These are phyloP conservation scores for Coccomyxa sp. DNA, from an alignment of 139 green algal species.

Conservation along the genomic window DNA sequence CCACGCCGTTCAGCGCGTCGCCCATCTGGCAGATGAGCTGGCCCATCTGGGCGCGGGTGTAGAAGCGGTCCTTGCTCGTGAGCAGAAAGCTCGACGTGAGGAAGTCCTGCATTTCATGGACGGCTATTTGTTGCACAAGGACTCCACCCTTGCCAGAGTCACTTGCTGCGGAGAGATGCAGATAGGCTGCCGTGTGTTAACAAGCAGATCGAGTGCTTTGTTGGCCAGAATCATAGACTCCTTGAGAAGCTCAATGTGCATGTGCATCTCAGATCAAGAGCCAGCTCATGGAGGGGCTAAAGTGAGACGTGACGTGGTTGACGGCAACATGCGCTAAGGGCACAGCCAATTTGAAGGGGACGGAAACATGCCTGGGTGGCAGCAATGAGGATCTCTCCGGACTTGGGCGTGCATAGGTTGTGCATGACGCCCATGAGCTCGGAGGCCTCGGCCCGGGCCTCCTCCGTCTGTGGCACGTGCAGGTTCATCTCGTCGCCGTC, in stretches of 20 bases:
- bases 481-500: conserved; percentile 99
- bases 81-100: conserved; percentile 92
- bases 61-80: conserved; percentile 78
- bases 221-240: too few relatives aligned
- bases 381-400: conserved; percentile 91
- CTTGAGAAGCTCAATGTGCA: too few relatives aligned
- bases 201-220: too few relatives aligned
- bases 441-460: conserved; percentile 88
- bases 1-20: conserved; percentile 57
- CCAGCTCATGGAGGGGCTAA: too few relatives aligned
- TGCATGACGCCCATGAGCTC: conserved; percentile 86
- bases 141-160: too few relatives aligned
- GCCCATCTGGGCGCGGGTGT: conserved; percentile 65
- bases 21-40: conserved; percentile 70
- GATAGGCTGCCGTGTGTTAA: too few relatives aligned
- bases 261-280: too few relatives aligned
- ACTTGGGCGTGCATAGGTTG: conserved; percentile 98
- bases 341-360: too few relatives aligned
- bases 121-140: too few relatives aligned
- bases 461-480: conserved; percentile 95
- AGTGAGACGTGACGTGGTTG: too few relatives aligned
- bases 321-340: too few relatives aligned
- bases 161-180: too few relatives aligned
- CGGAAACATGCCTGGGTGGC: conserved; percentile 76
- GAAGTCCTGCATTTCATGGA: conserved; percentile 94